These are phyloP conservation scores for Conoideocrella luteorostrata DNA, from an alignment of 2,329 filamentous ascomycete species.

Conservation along the genomic window DNA sequence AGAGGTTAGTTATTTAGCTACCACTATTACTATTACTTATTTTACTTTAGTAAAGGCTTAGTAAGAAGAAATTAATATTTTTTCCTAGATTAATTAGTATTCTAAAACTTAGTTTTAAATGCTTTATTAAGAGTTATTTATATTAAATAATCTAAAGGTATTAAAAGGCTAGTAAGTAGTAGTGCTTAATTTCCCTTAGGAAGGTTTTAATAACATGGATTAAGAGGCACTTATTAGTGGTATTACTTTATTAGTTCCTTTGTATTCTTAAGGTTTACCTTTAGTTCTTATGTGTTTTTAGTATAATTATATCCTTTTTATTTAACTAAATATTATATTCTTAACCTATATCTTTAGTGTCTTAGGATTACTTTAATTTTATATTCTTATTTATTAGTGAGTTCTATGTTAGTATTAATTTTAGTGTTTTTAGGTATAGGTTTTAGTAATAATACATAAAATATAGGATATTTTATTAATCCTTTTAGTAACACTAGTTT, in stretches of 20 bases:
- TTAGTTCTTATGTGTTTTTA: too few species aligned
- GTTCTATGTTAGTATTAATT: not conserved
- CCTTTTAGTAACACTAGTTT: too few species aligned
- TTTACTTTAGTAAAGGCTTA: not conserved
- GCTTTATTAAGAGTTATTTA: too few species aligned
- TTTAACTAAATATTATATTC: too few species aligned
- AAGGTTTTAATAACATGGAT: too few species aligned
- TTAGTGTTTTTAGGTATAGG: not conserved
- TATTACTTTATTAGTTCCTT: not conserved
- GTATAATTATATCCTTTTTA: too few species aligned
- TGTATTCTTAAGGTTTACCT: not conserved
- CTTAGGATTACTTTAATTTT: too few species aligned
- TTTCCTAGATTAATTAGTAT: too few species aligned
- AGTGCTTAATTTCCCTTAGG: not conserved
- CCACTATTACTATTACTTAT: not conserved
- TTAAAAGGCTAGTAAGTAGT: not conserved
- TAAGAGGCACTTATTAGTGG: not conserved
- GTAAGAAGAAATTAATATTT: not conserved
- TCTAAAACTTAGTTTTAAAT: too few species aligned
- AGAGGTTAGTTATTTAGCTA: not conserved
- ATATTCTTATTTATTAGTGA: not conserved
- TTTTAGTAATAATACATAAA: too few species aligned
- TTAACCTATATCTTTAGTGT: too few species aligned
- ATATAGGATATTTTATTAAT: too few species aligned
- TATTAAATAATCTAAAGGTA: not conserved